phyloP scores from a whole-genome alignment of 2,329 filamentous ascomycete genomes.

The Piedraia hortae region DNA sequence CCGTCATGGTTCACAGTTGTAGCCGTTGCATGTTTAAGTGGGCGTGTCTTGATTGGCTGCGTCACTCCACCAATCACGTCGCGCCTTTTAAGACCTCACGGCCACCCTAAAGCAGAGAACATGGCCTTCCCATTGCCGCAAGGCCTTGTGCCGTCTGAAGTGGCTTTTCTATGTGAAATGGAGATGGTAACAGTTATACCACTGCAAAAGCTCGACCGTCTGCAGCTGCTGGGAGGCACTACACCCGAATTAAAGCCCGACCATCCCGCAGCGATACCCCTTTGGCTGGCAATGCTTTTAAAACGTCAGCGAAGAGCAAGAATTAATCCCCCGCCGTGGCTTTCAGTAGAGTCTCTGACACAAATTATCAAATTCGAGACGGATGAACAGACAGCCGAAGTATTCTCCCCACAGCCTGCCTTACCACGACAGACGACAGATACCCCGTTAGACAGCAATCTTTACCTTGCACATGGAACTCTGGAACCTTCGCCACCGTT shows the following conservation, averaged over 20 bases:
- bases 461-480: slow-evolving; percentile 7
- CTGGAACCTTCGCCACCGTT: slow-evolving; percentile 36
- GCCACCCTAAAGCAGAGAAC: slow-evolving; percentile 4
- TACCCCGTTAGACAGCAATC: slow-evolving; percentile 4
- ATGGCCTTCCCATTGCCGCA: slow-evolving; percentile 36
- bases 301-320: slow-evolving; percentile 87
- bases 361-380: slow-evolving; percentile 62
- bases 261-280: slow-evolving; percentile 47
- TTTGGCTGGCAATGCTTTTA: slow-evolving; percentile 85
- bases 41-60: too few relatives aligned
- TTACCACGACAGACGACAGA: slow-evolving; percentile 24
- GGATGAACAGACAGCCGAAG: slow-evolving; percentile 31
- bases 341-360: slow-evolving; percentile 46
- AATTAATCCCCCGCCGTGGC: slow-evolving; percentile 75
- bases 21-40: too few relatives aligned
- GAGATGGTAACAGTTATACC: slow-evolving; percentile 82
- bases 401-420: slow-evolving; percentile 53
- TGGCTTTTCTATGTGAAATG: slow-evolving; percentile 92
- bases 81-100: too few relatives aligned
- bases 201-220: slow-evolving; percentile 62
- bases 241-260: slow-evolving; percentile 56
- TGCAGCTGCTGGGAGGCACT: slow-evolving; percentile 64
- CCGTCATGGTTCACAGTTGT: slow-evolving; percentile 5
- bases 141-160: slow-evolving; percentile 58
- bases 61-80: too few relatives aligned